Base-by-base conservation (phyloP, 2,329 filamentous ascomycete species). In the Exophiala viscosa region DNA sequence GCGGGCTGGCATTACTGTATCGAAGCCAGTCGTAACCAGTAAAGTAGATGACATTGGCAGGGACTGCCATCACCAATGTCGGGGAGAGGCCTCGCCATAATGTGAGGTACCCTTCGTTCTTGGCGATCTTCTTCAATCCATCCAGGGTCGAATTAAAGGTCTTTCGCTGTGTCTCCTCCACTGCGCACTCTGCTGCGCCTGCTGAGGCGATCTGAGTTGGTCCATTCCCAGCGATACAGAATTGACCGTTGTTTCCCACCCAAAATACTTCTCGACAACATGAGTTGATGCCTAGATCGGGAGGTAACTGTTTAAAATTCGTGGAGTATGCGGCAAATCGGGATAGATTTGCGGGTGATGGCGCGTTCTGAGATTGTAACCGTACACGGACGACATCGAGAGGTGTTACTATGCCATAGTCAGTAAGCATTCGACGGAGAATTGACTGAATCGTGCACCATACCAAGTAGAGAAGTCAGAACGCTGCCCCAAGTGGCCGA, bases 261-360 rank as follows among this genome's bases (percentile, higher is more conserved):
- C 95, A 99, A 70, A 97, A 99, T 33, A 99, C 92, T 70, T 99
- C 92, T 56, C 93, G 85, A 68, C 93, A 99, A 72, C 93, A 99
- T 35, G 91, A 85, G 13, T 91, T 96, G 49, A 97, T 89, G 55
- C 93, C 93, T 45, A 97, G 81, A 65, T 92, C 89, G 28, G 87
- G 84, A 50, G 90, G 89, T 44, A 93, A 80, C 59, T 86, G 82
- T 57, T 83, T 84, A 61, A 87, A 81, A 43, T 73, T 73, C 3
- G 61, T 69, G 38, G 65, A 71, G 59, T 69, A 85, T 68, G 66
- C 79, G 73, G 62, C 80, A 71, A 66, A 83, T 61, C 63, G 80
- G 69, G 68, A 85, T 69, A 70, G 77, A 75, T 66, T 80, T 73
- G 65, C 74, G 65, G 78, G 73, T 60, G 75, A 69, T 62, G 80